phyloP scores from a whole-genome alignment of 2,329 filamentous ascomycete genomes.

The Fusarium hostae region DNA sequence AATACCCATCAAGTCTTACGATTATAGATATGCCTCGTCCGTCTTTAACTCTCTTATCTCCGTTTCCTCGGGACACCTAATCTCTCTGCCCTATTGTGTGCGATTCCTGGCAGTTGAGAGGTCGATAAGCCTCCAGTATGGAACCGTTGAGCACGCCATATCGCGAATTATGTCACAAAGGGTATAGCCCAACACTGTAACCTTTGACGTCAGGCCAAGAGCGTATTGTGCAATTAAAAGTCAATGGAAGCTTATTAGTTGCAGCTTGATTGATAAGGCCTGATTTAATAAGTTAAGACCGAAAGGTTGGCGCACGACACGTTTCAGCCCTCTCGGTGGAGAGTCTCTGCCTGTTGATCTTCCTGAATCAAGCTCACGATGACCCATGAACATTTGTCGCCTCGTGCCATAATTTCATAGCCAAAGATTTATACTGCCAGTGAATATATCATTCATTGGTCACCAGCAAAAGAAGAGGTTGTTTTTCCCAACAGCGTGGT shows the following conservation, averaged over 20 bases:
- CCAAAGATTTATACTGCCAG: too few relatives aligned
- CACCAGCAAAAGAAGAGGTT: too few relatives aligned
- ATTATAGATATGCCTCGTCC: neutral
- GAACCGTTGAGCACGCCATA: slow-evolving; percentile 38
- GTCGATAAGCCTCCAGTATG: slow-evolving; percentile 1
- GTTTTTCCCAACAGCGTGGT: too few relatives aligned
- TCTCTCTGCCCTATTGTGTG: slow-evolving; percentile 23
- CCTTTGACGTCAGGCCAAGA: slow-evolving; percentile 24
- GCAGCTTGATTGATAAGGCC: rapidly evolving
- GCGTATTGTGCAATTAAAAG: neutral
- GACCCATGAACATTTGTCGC: too few relatives aligned
- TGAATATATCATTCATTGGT: too few relatives aligned
- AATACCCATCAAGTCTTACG: neutral
- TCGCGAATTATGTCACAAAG: slow-evolving; percentile 35
- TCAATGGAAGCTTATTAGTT: neutral
- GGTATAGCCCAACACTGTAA: slow-evolving; percentile 5
- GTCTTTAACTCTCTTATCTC: neutral
- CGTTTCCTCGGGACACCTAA: neutral
- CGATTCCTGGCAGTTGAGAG: slow-evolving; percentile 13
- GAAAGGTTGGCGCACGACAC: too few relatives aligned
- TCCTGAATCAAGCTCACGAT: too few relatives aligned
- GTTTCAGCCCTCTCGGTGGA: too few relatives aligned
- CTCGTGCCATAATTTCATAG: too few relatives aligned
- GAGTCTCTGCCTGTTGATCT: too few relatives aligned
- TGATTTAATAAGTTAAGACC: neutral